These are phyloP conservation scores for Cladosporium sp. DNA, from an alignment of 2,329 filamentous ascomycete species.

Conservation along the genomic window DNA sequence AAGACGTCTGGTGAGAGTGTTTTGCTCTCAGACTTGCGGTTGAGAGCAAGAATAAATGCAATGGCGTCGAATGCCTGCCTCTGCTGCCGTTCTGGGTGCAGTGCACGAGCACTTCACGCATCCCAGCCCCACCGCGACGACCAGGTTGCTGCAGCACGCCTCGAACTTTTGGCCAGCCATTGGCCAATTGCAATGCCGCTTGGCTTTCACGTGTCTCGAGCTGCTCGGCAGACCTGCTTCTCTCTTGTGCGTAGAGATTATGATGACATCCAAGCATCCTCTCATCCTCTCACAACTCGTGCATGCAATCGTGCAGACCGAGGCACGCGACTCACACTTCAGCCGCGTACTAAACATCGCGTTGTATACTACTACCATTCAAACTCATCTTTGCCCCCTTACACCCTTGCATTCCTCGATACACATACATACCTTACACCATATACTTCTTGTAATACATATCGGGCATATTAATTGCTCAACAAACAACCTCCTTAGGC, in stretches of 20 bases:
- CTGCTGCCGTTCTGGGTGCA: background rate
- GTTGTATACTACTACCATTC: background rate
- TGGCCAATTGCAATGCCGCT: background rate
- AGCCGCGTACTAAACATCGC: background rate
- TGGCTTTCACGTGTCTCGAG: background rate
- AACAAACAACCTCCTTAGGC: background rate
- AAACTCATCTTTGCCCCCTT: background rate
- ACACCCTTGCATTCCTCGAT: too few species aligned
- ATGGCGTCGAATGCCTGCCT: background rate
- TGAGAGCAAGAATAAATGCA: slow-evolving; percentile 5
- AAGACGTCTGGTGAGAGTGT: background rate
- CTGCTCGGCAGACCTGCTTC: background rate
- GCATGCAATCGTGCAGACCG: background rate
- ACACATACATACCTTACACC: background rate
- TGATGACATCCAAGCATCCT: too few species aligned
- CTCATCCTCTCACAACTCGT: background rate
- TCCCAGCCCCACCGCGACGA: slow-evolving; percentile 4
- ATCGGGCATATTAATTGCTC: background rate
- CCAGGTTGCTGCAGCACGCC: background rate
- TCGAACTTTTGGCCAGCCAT: background rate
- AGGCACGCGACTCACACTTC: slow-evolving; percentile 3
- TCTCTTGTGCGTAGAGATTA: too few species aligned
- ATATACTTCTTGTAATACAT: background rate
- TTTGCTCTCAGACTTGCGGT: background rate
- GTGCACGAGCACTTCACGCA: background rate